Evolutionary conservation across 2,329 filamentous ascomycete species (phyloP).

Genomic region (Fusarium succisae): DNA sequence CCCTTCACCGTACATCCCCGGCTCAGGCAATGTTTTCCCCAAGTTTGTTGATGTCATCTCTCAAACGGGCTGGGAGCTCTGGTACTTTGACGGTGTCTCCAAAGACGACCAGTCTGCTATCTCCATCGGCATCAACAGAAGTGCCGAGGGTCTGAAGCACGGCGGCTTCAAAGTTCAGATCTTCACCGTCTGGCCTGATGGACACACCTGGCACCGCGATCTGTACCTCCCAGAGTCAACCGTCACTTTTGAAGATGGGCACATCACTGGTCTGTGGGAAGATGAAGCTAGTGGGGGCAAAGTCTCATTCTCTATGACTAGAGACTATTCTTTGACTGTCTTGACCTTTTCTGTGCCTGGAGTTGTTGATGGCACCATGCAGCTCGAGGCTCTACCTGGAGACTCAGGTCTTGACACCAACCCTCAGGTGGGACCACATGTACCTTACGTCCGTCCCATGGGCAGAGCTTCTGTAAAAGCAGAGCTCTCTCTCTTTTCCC

Average conservation of each 20-base stretch:
- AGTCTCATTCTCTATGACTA: neutral
- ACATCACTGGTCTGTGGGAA: fast-evolving
- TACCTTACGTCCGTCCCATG: neutral
- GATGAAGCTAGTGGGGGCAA: fast-evolving
- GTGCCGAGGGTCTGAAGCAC: neutral
- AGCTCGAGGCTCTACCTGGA: fast-evolving
- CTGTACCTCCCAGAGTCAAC: neutral
- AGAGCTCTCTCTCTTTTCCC: neutral
- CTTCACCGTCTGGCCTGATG: neutral
- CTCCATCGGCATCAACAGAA: neutral
- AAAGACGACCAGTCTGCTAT: neutral
- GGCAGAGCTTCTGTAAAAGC: fast-evolving
- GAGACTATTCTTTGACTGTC: fast-evolving
- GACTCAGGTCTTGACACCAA: neutral
- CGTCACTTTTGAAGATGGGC: neutral
- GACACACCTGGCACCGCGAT: neutral
- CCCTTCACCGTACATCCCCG: fast-evolving
- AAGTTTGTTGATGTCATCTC: neutral
- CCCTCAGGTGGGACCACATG: fast-evolving
- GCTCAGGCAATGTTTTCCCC: neutral
- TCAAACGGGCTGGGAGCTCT: neutral
- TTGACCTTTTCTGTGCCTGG: neutral
- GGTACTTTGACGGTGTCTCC: neutral
- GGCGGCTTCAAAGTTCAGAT: neutral
- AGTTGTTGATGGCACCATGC: neutral